Conservation (phyloP, 345 rosid genomes). For the Gynandropsis gynandra region DNA sequence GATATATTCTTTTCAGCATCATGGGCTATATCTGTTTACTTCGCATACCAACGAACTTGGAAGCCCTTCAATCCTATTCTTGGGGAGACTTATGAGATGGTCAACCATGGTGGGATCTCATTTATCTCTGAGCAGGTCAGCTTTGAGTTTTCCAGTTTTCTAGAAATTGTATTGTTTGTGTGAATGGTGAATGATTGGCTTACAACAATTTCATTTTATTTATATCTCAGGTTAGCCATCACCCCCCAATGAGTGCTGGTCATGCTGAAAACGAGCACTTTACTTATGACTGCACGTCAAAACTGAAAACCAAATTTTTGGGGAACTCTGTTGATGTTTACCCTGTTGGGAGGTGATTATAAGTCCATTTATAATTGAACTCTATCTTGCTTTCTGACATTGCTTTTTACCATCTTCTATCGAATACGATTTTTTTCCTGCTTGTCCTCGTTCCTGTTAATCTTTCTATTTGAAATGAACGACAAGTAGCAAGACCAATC, state of each 20-base stretch:
- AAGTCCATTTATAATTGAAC: constrained; percentile 1
- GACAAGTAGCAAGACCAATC: neutral
- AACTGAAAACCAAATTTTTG: constrained; percentile 76
- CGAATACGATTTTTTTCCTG: neutral
- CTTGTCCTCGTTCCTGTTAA: neutral
- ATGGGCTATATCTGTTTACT: constrained; percentile 85
- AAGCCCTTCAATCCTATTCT: constrained; percentile 98
- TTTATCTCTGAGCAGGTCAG: constrained; percentile 85
- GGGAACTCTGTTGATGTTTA: constrained; percentile 67
- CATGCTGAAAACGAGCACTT: constrained; percentile 91
- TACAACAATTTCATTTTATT: neutral
- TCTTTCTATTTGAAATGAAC: constrained; percentile 8
- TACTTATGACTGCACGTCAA: constrained; percentile 70
- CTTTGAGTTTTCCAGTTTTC: constrained; percentile 9
- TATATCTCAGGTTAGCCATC: constrained; percentile 72
- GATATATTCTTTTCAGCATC: constrained; percentile 45
- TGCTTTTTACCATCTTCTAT: neutral
- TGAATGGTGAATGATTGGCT: neutral
- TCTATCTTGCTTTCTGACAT: neutral
- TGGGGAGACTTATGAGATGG: constrained; percentile 88
- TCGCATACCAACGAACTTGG: constrained; percentile 81
- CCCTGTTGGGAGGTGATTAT: constrained; percentile 62
- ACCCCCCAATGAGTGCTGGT: constrained; percentile 94
- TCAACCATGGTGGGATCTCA: constrained; percentile 63
- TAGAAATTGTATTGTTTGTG: neutral